These are phyloP conservation scores for Aspergillus aculeatinus DNA, from an alignment of 2,329 filamentous ascomycete genomes.

Conservation along the genomic window DNA sequence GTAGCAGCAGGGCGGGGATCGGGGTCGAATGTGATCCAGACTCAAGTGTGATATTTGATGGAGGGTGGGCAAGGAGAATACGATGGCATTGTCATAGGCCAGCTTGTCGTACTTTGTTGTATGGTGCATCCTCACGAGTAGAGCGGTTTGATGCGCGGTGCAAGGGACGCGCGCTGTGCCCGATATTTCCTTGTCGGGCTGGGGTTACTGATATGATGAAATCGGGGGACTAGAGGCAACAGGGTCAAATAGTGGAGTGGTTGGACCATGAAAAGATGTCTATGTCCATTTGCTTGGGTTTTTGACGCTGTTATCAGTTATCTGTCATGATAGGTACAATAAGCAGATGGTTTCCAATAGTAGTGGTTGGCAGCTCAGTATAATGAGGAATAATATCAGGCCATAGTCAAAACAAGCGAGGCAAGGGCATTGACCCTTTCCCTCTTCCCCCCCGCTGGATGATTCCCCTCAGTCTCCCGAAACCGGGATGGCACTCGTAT, in stretches of 20 bases:
- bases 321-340: neutral
- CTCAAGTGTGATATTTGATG: neutral
- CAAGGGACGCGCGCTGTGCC: neutral
- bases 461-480: neutral
- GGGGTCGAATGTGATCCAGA: neutral
- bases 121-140: neutral
- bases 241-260: neutral
- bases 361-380: neutral
- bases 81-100: neutral
- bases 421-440: constrained; percentile 3
- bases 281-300: neutral
- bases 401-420: neutral
- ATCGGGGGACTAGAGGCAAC: neutral
- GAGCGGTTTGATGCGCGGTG: neutral
- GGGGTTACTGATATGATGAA: neutral
- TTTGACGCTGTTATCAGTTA: neutral
- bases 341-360: neutral
- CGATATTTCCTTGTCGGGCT: neutral
- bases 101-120: neutral
- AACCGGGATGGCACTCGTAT: constrained; percentile 1
- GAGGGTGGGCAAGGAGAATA: neutral
- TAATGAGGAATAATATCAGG: neutral
- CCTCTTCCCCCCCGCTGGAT: neutral
- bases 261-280: neutral
- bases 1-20: neutral